Base-by-base conservation (phyloP, 75 land plant genomes). In the Pinus taeda region DNA sequence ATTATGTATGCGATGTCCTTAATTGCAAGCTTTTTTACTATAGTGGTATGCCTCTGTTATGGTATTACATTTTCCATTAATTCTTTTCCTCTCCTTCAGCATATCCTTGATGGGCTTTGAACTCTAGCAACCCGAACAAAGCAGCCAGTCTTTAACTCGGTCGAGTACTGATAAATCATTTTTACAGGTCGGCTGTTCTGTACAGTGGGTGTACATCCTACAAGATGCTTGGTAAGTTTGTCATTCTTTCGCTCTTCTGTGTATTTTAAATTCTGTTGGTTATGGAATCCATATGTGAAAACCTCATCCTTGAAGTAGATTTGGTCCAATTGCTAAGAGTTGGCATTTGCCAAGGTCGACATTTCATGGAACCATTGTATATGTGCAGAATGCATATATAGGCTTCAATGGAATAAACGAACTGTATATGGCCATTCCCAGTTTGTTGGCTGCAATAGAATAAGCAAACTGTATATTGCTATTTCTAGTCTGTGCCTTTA, bases 181-280 rank as follows among this genome's bases (percentile, higher is more conserved):
- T 70, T 57, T 72, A 65, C 85, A 96, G 99, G 87, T 60, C 83
- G 99, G 75, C 91, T 96, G 20, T 96, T 88, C 59, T 96, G 97
- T 71, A 96, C 99, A 0, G 99, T 96, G 57, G 99, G 99, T 15
- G 99, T 96, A 75, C 99, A 96, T 78, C 99, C 99, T 24, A 96
- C 99, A 21, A 85, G 99, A 82, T 96, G 98, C 87, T 87, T 78
- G 82, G 99, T 96, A 65, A 77, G 55, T 49, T 49, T 49, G 55
- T 49, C 55, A 49, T 49, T 30, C 39, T 30, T 36, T 33, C 17
- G 8, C 39, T 65, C 36, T 65, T 65, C 17, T 17, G 42, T 3
- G 12, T 65, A 18, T 17, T 65, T 17, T 42, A 17, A 42, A 17
- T 65, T 65, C 42, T 3, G 15, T 65, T 37, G 7, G 18, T 65